Percentiles rank a stretch among this genome's conserved stretches.
These are phyloP conservation scores for Candida sakaeoensis DNA, from an alignment of 805 yeast species.

Conservation along the genomic window DNA sequence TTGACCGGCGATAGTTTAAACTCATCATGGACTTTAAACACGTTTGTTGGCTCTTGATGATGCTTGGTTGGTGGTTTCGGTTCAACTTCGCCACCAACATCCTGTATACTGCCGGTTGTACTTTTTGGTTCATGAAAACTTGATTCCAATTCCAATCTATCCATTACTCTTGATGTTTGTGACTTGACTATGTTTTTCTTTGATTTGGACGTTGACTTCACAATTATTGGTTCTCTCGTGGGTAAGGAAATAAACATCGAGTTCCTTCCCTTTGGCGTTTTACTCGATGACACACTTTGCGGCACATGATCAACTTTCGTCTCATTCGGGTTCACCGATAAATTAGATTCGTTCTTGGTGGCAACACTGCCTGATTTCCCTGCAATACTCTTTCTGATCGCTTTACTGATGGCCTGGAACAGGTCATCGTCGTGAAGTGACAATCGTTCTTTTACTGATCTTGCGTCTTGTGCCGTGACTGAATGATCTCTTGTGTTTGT, in stretches of 20 bases:
- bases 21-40: constrained; percentile 4
- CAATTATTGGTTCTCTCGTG: constrained; percentile 34
- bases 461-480: not conserved
- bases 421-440: constrained; percentile 31
- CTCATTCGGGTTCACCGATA: not conserved
- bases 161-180: constrained; percentile 3
- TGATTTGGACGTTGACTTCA: constrained; percentile 16
- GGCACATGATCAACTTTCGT: not conserved
- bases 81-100: not conserved
- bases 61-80: not conserved
- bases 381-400: constrained; percentile 44
- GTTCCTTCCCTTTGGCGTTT: constrained; percentile 28
- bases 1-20: constrained; percentile 12
- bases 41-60: not conserved
- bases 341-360: not conserved
- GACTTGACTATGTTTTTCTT: constrained; percentile 6
- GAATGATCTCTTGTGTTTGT: not conserved
- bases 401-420: constrained; percentile 45
- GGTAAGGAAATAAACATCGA: constrained; percentile 37
- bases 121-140: constrained; percentile 1
- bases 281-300: not conserved
- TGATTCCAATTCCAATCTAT: constrained; percentile 5
- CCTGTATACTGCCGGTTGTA: no score
- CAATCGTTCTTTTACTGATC: not conserved
- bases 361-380: constrained; percentile 18